A percentile compares a stretch with the other conserved stretches of the same genome.
These are phyloP conservation scores for Thamnidium elegans DNA, from an alignment of 192 early-diverging fungal species.

Conservation along the genomic window DNA sequence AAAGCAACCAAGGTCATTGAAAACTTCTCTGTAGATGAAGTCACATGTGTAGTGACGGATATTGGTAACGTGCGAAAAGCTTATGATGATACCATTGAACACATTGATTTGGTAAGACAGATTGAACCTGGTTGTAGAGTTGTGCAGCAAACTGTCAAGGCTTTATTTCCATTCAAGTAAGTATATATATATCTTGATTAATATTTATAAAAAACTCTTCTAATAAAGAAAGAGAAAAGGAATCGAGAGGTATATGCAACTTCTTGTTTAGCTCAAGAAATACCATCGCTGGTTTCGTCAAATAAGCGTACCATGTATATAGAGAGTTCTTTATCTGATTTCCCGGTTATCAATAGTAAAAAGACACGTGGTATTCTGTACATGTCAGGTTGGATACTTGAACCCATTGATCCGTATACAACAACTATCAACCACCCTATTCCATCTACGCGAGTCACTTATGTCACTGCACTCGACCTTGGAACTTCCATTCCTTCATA, in stretches of 20 bases:
- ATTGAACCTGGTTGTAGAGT: slow-evolving; percentile 42
- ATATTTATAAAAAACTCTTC: not conserved
- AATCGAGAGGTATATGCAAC: slow-evolving; percentile 43
- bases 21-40: slow-evolving; percentile 49
- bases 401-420: slow-evolving; percentile 50
- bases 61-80: slow-evolving; percentile 31
- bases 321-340: slow-evolving; percentile 27
- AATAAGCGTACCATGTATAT: slow-evolving; percentile 27
- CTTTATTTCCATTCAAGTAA: slow-evolving; percentile 50
- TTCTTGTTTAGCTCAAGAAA: slow-evolving; percentile 34
- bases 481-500: slow-evolving; percentile 45
- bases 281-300: slow-evolving; percentile 4
- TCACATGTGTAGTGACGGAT: slow-evolving; percentile 45
- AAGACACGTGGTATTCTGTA: slow-evolving; percentile 35
- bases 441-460: slow-evolving; percentile 49
- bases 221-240: slow-evolving; percentile 11
- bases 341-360: slow-evolving; percentile 8
- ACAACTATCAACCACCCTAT: slow-evolving; percentile 51
- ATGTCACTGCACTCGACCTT: slow-evolving; percentile 44
- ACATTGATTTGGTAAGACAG: slow-evolving; percentile 33
- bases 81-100: slow-evolving; percentile 40
- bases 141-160: slow-evolving; percentile 40
- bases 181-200: not conserved
- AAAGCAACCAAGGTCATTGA: slow-evolving; percentile 53
- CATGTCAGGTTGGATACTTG: slow-evolving; percentile 53